Conservation (phyloP, 495 filamentous ascomycete species). For the Penicillium daleae region DNA sequence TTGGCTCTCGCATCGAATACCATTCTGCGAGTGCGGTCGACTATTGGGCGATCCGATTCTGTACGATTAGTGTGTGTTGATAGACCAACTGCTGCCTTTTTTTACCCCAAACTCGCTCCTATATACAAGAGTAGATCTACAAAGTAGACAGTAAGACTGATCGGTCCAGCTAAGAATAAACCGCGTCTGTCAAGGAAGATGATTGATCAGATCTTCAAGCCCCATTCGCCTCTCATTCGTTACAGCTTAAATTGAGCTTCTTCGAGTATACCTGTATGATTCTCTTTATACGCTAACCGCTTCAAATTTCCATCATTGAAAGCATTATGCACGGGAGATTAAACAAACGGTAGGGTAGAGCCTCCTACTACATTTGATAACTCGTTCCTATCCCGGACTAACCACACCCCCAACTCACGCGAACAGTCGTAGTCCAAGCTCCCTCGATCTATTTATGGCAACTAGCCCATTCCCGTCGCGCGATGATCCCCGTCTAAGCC, state of each 20-base stretch:
- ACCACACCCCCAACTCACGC: no score
- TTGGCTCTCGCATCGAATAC: constrained; percentile 25
- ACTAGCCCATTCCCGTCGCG: neutral
- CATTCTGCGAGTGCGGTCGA: constrained; percentile 21
- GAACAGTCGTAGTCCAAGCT: neutral
- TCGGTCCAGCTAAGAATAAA: neutral
- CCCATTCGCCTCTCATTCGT: no score
- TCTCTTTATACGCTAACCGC: no score
- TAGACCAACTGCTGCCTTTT: constrained; percentile 7
- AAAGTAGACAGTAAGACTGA: neutral
- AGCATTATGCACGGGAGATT: neutral
- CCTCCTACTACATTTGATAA: neutral
- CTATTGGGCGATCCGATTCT: constrained; percentile 11
- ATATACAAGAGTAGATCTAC: neutral
- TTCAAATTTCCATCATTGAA: no score
- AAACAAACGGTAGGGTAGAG: neutral
- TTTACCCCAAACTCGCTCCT: neutral
- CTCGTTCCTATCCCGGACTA: neutral
- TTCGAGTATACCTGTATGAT: no score
- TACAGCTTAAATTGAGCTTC: no score
- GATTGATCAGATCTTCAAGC: no score
- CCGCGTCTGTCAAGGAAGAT: neutral
- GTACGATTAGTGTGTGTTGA: constrained; percentile 20
- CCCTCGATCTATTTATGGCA: neutral
- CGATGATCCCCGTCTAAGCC: neutral